phyloP scores from a whole-genome alignment of 495 filamentous ascomycete genomes.

The Umbilicaria muhlenbergii region DNA sequence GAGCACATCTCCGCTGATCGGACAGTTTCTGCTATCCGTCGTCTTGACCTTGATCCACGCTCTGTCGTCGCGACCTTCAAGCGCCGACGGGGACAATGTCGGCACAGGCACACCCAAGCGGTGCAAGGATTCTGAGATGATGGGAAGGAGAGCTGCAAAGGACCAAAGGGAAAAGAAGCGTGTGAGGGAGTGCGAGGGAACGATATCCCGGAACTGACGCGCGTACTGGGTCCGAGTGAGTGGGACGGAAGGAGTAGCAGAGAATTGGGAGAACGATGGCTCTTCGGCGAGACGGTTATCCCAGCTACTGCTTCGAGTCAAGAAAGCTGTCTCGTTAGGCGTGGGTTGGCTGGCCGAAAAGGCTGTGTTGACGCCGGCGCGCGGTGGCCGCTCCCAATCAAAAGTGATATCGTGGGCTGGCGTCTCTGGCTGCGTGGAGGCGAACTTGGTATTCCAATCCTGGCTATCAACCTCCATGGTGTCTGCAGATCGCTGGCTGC shows the following conservation, averaged over 20 bases:
- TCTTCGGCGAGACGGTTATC: conserved; percentile 65
- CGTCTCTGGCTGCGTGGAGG: conserved; percentile 71
- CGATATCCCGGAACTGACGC: conserved; percentile 73
- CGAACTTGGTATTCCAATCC: conserved; percentile 21
- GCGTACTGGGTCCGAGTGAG: conserved; percentile 75
- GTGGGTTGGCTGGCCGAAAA: conserved; percentile 38
- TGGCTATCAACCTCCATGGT: conserved; percentile 28
- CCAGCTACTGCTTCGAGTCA: conserved; percentile 21
- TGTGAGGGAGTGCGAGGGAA: conserved; percentile 66
- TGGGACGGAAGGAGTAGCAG: conserved; percentile 61
- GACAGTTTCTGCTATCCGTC: conserved; percentile 63
- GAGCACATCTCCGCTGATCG: conserved; percentile 67
- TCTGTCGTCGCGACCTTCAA: conserved; percentile 21
- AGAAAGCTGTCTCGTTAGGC: conserved; percentile 12
- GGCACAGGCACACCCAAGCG: conserved; percentile 66
- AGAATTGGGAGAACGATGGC: conserved; percentile 86
- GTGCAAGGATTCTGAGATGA: conserved; percentile 68
- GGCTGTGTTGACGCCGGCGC: conserved; percentile 29
- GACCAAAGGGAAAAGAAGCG: conserved; percentile 82
- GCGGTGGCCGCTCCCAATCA: conserved; percentile 57
- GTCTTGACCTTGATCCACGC: conserved; percentile 48
- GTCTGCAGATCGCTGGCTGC: conserved; percentile 23
- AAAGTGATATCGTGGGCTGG: conserved; percentile 51
- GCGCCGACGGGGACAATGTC: conserved; percentile 17
- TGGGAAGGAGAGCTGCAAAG: conserved; percentile 58